A percentile compares a stretch with the other conserved stretches of the same genome.
Evolutionary conservation across 805 yeast species (phyloP).

Genomic region (Starmerella floris): DNA sequence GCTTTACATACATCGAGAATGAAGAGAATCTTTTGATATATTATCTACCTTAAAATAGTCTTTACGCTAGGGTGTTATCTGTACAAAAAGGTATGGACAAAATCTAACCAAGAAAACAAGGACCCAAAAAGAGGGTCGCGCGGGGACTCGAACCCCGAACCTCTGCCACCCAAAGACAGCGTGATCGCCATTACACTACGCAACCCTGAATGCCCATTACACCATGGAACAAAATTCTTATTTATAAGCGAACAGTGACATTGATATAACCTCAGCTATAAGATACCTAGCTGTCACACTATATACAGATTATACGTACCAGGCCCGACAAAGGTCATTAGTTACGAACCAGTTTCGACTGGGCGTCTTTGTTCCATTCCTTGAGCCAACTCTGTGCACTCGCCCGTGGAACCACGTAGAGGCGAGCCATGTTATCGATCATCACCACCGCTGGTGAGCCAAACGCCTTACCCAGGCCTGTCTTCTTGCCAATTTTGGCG

Average conservation of each 20-base stretch:
- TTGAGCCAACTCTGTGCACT: slow-evolving; percentile 52
- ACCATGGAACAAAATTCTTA: background rate
- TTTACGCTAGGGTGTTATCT: no score
- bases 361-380: slow-evolving; percentile 25
- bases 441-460: slow-evolving; percentile 61
- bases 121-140: slow-evolving; percentile 12
- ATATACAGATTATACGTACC: background rate
- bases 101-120: no score
- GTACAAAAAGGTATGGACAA: no score
- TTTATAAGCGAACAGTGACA: background rate
- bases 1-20: no score
- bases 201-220: background rate
- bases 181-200: slow-evolving; percentile 5
- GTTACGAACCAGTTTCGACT: slow-evolving; percentile 9
- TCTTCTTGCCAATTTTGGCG: slow-evolving; percentile 70
- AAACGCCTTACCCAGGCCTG: slow-evolving; percentile 50
- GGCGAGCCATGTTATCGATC: slow-evolving; percentile 56
- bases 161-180: slow-evolving; percentile 18
- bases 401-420: slow-evolving; percentile 67
- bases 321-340: background rate
- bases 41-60: no score
- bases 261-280: no score
- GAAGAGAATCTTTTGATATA: no score
- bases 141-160: slow-evolving; percentile 18
- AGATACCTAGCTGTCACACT: background rate